Base-by-base conservation (phyloP, 495 filamentous ascomycete species). In the Penicillium robsamsonii region DNA sequence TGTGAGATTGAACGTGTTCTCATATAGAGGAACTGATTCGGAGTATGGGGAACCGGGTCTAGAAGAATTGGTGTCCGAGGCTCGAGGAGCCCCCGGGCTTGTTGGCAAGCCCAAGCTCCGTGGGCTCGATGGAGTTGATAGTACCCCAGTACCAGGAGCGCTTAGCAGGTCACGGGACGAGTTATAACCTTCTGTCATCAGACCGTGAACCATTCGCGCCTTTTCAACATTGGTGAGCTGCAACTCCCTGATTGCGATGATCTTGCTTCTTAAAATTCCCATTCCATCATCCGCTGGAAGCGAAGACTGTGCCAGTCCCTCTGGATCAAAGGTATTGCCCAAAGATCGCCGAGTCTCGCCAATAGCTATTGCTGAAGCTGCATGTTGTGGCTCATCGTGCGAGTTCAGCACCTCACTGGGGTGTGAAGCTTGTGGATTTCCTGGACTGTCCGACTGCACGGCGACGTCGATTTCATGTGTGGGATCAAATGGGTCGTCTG, bases 231-330 rank as follows among this genome's bases (percentile, higher is more conserved):
- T 84, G n/a, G 84, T 70, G 24, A 88, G 74, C 9, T 83, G 77
- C 15, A 81, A 71, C 35, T 76, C 71, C 56, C 90, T 84, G 53
- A 99, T 92, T 31, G 80, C 81, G 38, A 89, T 80, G 56, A 99
- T 93, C 69, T 85, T 86, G 57, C 77, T 81, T 53, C 94, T 78
- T 54, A 97, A 71, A 50, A 73, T 70, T 8, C 84, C 78, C 89
- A 96, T 96, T 30, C 94, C 94, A 78, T 99, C 94, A 70, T 99
- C 91, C 61, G 87, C 94, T 0, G 94, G 95, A 46, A 98, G 74
- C 20, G 76, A 60, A 8, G 50, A 53, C n/a, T 68, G 65, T 2
- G 50, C 68, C 42, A 40, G 44, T 44, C 65, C 65, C 50, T 62
- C 63, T 17, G 57, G 41, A 42, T 56, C 57, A 20, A 63, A 52